A percentile compares a stretch with the other conserved stretches of the same genome.
Conservation (phyloP, 1,139 yeast species). For the Scheffersomyces stambukii region DNA sequence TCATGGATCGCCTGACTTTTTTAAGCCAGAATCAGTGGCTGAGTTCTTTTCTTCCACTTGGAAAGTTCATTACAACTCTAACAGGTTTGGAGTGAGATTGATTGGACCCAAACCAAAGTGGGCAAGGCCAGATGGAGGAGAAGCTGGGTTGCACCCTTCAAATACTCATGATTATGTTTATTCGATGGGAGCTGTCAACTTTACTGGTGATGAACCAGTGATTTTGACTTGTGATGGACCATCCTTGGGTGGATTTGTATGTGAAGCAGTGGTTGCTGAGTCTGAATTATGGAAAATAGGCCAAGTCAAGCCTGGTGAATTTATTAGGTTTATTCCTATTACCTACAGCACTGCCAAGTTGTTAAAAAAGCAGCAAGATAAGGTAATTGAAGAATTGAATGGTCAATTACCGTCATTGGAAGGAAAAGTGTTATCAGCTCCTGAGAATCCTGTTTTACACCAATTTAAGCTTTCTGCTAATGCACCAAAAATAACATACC, state of each 20-base stretch:
- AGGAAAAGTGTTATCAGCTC: slow-evolving; percentile 27
- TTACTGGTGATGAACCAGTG: slow-evolving; percentile 98
- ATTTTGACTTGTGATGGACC: slow-evolving; percentile 97
- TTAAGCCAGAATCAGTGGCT: slow-evolving; percentile 67
- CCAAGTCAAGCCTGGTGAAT: slow-evolving; percentile 92
- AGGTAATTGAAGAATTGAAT: slow-evolving; percentile 39
- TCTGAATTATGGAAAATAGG: slow-evolving; percentile 99
- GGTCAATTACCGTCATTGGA: slow-evolving; percentile 40
- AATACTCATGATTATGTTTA: slow-evolving; percentile 97
- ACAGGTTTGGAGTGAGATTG: slow-evolving; percentile 91
- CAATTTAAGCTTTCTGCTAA: slow-evolving; percentile 41
- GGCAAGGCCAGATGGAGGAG: slow-evolving; percentile 98
- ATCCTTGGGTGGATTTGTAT: slow-evolving; percentile 94
- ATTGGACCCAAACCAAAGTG: slow-evolving; percentile 95
- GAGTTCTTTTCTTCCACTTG: slow-evolving; percentile 75
- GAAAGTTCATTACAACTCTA: slow-evolving; percentile 96
- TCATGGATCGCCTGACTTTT: slow-evolving; percentile 95
- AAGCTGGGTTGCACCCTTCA: slow-evolving; percentile 96
- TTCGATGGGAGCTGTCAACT: slow-evolving; percentile 92
- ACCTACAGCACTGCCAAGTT: slow-evolving; percentile 62
- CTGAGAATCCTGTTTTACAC: slow-evolving; percentile 62
- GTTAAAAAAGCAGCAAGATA: slow-evolving; percentile 59
- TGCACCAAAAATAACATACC: slow-evolving; percentile 73
- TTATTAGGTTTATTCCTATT: slow-evolving; percentile 75
- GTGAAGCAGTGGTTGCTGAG: slow-evolving; percentile 92